Evolutionary conservation across 495 filamentous ascomycete genomes (phyloP), one percentile per base, ranked within the genome.

Genomic region (Aspergillus asperescens): DNA sequence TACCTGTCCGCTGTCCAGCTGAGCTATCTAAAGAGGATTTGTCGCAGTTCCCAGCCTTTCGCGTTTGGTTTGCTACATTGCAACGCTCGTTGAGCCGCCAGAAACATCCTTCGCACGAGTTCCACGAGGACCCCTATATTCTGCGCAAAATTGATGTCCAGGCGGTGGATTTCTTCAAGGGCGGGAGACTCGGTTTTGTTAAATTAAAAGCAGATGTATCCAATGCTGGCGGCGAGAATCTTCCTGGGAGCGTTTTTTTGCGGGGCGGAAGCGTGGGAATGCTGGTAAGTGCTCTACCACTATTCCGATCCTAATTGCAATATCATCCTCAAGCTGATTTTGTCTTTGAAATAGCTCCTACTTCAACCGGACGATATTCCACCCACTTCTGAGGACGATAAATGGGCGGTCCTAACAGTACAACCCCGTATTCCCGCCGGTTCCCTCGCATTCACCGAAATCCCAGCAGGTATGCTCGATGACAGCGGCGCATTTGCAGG

Each of bases 391-490:
- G 54, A 76, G 54, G 55, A 66, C 16, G 69, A 87, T 50, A 85
- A 87, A 61, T 78, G 84, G 56, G 89, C 83, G 2, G 71, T 95
- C 22, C 66, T 96, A 29, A 91, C 90, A 1, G 75, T 94, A 25
- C 91, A 96, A 62, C 85, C 90, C 20, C 86, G 90, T 29, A 77
- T 94, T 16, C 80, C 91, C 0, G 88, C 86, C 8, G 89, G 87
- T 0, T 85, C 83, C 5, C 70, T 96, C 7, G 76, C 77, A 7
- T 84, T 95, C 57, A 71, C 84, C 10, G 90, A 96, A 63, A 72
- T 96, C 16, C 90, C 90, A 0, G 90, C 90, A 0, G 90, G 90
- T 5, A 95, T 95, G 89, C 79, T 96, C 7, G 90, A 95, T 59
- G 82, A 88, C 52, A 74, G 68, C 32, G 86, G 86, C 19, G 81